Percentiles rank a stretch among this genome's conserved stretches.
Conservation (phyloP, 1,139 yeast genomes). For the Blastobotrys petasosporus region DNA sequence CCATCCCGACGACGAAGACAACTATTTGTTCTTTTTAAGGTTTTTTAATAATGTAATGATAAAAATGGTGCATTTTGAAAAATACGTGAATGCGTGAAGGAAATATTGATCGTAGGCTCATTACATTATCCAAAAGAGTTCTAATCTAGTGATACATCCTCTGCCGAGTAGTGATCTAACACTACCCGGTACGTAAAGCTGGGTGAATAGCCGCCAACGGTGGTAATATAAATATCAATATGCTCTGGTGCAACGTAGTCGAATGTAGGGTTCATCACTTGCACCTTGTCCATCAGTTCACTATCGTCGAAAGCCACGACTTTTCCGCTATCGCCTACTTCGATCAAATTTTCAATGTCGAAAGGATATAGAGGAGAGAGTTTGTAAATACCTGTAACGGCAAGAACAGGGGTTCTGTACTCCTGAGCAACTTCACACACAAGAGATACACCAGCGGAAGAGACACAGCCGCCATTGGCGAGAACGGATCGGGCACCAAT, state of each 20-base stretch:
- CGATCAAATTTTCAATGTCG: slow-evolving; percentile 80
- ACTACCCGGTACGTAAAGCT: slow-evolving; percentile 93
- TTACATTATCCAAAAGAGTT: neutral
- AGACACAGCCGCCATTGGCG: slow-evolving; percentile 92
- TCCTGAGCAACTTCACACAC: slow-evolving; percentile 96
- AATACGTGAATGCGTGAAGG: too few relatives aligned
- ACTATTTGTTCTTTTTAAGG: too few relatives aligned
- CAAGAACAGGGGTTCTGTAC: slow-evolving; percentile 90
- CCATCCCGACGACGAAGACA: too few relatives aligned
- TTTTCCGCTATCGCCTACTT: slow-evolving; percentile 89
- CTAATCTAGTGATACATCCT: slow-evolving; percentile 40
- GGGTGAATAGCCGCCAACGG: slow-evolving; percentile 95
- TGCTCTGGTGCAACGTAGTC: slow-evolving; percentile 93
- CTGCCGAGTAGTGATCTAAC: slow-evolving; percentile 84
- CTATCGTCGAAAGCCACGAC: slow-evolving; percentile 69
- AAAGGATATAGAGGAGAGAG: slow-evolving; percentile 92
- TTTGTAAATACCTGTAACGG: slow-evolving; percentile 90
- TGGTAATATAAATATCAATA: slow-evolving; percentile 89
- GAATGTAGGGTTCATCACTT: slow-evolving; percentile 83
- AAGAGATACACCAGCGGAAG: slow-evolving; percentile 84
- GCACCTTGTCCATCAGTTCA: slow-evolving; percentile 57
- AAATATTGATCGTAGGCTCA: too few relatives aligned
- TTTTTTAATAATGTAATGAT: too few relatives aligned
- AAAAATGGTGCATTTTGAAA: too few relatives aligned
- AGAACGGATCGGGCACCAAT: slow-evolving; percentile 88